Conservation (phyloP, 345 rosid species). For the Eucalyptus shirleyi region DNA sequence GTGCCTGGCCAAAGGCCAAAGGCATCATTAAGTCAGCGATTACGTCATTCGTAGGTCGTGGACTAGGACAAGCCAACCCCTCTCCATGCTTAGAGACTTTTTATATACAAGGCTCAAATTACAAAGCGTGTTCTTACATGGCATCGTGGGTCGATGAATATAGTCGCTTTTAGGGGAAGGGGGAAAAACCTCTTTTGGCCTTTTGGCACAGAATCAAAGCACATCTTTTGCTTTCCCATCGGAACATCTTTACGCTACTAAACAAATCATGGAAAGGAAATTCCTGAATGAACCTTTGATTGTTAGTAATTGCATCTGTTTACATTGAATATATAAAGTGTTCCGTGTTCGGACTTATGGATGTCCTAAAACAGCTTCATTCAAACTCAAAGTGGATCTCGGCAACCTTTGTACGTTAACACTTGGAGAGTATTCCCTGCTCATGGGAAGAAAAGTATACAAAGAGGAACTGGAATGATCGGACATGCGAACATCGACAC, state of each 20-base stretch:
- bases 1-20: neutral
- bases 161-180: neutral
- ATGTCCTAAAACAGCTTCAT: accelerated
- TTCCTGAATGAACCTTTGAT: neutral
- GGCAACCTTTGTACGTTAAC: accelerated
- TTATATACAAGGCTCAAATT: neutral
- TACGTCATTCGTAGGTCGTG: neutral
- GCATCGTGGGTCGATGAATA: neutral
- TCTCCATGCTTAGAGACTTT: neutral
- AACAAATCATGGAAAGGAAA: neutral
- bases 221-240: neutral
- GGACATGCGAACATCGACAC: accelerated
- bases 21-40: neutral
- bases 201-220: neutral
- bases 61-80: neutral
- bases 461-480: accelerated
- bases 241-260: neutral
- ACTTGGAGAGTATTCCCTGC: too few relatives aligned
- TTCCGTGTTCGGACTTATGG: accelerated
- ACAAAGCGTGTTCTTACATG: neutral
- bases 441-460: accelerated
- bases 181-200: neutral
- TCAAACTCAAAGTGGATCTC: too few relatives aligned
- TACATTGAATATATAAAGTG: neutral
- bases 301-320: neutral